These are phyloP conservation scores for Pichia kudriavzevii DNA, from an alignment of 1,139 yeast genomes.

Conservation along the genomic window DNA sequence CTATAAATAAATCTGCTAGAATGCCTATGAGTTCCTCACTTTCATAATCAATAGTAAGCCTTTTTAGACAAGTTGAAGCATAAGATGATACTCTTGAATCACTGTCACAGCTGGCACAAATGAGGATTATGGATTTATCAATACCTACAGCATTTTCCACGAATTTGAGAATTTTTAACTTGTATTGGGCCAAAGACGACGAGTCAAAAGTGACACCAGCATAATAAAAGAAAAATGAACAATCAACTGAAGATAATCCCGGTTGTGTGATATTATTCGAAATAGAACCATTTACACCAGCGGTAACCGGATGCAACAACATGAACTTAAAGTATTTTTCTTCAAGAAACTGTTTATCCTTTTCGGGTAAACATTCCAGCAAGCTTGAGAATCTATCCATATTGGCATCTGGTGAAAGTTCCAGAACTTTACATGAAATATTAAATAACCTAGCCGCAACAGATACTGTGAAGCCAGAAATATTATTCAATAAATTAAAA, in stretches of 20 bases:
- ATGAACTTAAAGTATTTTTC: slow-evolving; percentile 48
- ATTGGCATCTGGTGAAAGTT: slow-evolving; percentile 34
- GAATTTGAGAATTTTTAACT: slow-evolving; percentile 37
- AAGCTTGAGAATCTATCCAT: slow-evolving; percentile 28
- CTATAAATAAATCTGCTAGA: slow-evolving; percentile 42
- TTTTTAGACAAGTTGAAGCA: slow-evolving; percentile 45
- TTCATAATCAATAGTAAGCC: slow-evolving; percentile 48
- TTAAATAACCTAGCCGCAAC: slow-evolving; percentile 57
- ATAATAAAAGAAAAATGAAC: slow-evolving; percentile 53
- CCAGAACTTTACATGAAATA: slow-evolving; percentile 48
- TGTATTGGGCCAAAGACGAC: slow-evolving; percentile 41
- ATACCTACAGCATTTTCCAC: slow-evolving; percentile 34
- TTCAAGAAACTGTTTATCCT: slow-evolving; percentile 39
- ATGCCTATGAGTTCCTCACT: slow-evolving; percentile 34
- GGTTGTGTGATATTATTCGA: slow-evolving; percentile 44
- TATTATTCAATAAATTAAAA: slow-evolving; percentile 42
- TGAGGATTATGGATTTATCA: slow-evolving; percentile 35
- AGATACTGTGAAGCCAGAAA: slow-evolving; percentile 30
- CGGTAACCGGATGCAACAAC: slow-evolving; percentile 42
- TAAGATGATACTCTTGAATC: slow-evolving; percentile 45
- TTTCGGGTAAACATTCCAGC: slow-evolving; percentile 26
- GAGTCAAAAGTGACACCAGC: slow-evolving; percentile 57
- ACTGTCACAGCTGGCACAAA: slow-evolving; percentile 62
- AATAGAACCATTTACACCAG: slow-evolving; percentile 28
- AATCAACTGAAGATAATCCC: slow-evolving; percentile 53